Evolutionary conservation across 1,139 yeast species (phyloP).

Genomic region (Suhomyces bribrorum): DNA sequence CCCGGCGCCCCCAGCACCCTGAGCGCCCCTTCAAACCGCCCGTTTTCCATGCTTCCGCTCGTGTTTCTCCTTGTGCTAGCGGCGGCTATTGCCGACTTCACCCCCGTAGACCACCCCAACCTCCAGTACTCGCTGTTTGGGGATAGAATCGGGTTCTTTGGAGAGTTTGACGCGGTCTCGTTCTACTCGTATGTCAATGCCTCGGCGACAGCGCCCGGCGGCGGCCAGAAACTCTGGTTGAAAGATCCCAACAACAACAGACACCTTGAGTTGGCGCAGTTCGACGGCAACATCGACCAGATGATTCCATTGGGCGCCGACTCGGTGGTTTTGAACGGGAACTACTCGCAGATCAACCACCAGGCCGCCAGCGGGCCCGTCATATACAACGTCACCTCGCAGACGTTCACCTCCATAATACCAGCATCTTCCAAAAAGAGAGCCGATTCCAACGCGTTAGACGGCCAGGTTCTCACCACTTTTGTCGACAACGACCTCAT

Average conservation of each 20-base stretch:
- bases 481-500: slow-evolving; percentile 50
- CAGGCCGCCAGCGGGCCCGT: slow-evolving; percentile 52
- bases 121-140: slow-evolving; percentile 37
- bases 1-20: no score
- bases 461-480: slow-evolving; percentile 57
- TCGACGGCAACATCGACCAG: slow-evolving; percentile 36
- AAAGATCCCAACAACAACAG: slow-evolving; percentile 32
- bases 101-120: slow-evolving; percentile 27
- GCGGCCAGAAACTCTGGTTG: slow-evolving; percentile 29
- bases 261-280: slow-evolving; percentile 30
- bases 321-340: slow-evolving; percentile 48
- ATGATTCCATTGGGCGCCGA: slow-evolving; percentile 28
- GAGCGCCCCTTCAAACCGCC: no score
- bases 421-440: slow-evolving; percentile 18
- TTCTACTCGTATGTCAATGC: slow-evolving; percentile 57
- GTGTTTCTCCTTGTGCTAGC: background rate
- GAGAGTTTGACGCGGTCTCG: slow-evolving; percentile 63
- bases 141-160: slow-evolving; percentile 58
- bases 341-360: slow-evolving; percentile 37
- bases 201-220: slow-evolving; percentile 22
- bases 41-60: slow-evolving; percentile 1
- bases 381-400: slow-evolving; percentile 50
- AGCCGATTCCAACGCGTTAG: slow-evolving; percentile 23
- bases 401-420: slow-evolving; percentile 42
- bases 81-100: slow-evolving; percentile 9